Percentiles rank a stretch among this genome's conserved stretches.
Evolutionary conservation across 169 alveolate species (phyloP).

Genomic region (Ichthyophthirius multifiliis): DNA sequence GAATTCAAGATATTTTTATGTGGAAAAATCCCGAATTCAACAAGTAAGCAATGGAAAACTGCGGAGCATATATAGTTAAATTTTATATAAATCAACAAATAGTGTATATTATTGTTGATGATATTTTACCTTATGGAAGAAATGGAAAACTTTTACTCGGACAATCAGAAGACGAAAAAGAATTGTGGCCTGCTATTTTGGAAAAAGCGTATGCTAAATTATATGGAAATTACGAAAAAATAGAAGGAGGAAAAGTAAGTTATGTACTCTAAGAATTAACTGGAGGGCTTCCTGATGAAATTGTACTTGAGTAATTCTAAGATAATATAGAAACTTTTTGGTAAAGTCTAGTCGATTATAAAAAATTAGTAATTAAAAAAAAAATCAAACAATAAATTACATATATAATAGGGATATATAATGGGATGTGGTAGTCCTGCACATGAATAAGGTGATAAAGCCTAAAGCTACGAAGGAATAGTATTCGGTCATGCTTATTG

Average conservation of each 20-base stretch:
- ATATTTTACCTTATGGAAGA: conserved; percentile 35
- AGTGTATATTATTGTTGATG: conserved; percentile 50
- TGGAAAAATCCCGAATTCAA: background rate
- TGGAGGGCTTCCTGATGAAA: conserved; percentile 51
- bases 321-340: conserved; percentile 31
- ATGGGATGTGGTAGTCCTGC: conserved; percentile 68
- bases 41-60: background rate
- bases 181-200: conserved; percentile 59
- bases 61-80: conserved; percentile 32
- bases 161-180: conserved; percentile 18
- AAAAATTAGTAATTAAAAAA: background rate
- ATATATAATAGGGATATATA: conserved; percentile 24
- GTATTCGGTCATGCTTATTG: conserved; percentile 81
- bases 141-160: conserved; percentile 21
- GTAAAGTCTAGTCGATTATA: background rate
- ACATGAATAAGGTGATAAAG: conserved; percentile 50
- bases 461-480: conserved; percentile 47
- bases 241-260: conserved; percentile 48
- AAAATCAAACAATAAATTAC: background rate
- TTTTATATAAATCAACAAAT: conserved; percentile 27
- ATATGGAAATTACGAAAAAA: conserved; percentile 44
- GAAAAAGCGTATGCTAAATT: conserved; percentile 75
- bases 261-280: conserved; percentile 39
- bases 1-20: background rate
- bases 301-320: conserved; percentile 7